Conservation (phyloP, 1,139 yeast species). For the Hanseniaspora sp. region DNA sequence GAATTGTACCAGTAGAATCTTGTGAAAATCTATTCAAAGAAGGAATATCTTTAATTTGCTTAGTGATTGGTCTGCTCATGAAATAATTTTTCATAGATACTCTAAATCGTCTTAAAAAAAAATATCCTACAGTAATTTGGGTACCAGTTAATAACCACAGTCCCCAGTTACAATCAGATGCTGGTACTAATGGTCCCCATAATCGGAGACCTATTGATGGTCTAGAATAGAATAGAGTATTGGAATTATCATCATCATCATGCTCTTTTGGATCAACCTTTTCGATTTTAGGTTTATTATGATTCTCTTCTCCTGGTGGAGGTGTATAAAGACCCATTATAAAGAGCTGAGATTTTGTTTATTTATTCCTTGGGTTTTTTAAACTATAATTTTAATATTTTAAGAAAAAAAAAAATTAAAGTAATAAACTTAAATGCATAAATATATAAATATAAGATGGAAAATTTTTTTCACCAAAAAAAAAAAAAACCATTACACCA, state of each 20-base stretch:
- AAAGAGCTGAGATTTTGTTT: no score
- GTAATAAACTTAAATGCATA: no score
- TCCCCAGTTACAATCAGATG: constrained; percentile 46
- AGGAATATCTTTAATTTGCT: constrained; percentile 28
- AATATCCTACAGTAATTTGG: constrained; percentile 39
- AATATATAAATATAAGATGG: no score
- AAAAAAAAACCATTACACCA: no score
- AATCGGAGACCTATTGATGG: constrained; percentile 48
- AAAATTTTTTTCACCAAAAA: no score
- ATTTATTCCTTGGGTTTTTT: no score
- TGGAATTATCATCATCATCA: constrained; percentile 17
- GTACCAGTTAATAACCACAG: constrained; percentile 38
- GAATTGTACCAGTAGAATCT: constrained; percentile 22
- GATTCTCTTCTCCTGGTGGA: constrained; percentile 19
- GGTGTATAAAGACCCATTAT: constrained; percentile 26
- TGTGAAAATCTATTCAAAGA: constrained; percentile 28
- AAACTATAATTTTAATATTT: no score
- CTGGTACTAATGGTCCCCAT: constrained; percentile 58
- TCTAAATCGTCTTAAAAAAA: constrained; percentile 24
- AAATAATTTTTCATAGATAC: constrained; percentile 17
- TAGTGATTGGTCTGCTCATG: constrained; percentile 19
- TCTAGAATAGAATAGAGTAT: constrained; percentile 27
- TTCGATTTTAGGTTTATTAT: constrained; percentile 9
- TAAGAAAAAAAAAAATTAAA: no score
- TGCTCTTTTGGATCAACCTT: constrained; percentile 4